These are phyloP conservation scores for Phoma sp. DNA, from an alignment of 2,329 filamentous ascomycete species.

Conservation along the genomic window DNA sequence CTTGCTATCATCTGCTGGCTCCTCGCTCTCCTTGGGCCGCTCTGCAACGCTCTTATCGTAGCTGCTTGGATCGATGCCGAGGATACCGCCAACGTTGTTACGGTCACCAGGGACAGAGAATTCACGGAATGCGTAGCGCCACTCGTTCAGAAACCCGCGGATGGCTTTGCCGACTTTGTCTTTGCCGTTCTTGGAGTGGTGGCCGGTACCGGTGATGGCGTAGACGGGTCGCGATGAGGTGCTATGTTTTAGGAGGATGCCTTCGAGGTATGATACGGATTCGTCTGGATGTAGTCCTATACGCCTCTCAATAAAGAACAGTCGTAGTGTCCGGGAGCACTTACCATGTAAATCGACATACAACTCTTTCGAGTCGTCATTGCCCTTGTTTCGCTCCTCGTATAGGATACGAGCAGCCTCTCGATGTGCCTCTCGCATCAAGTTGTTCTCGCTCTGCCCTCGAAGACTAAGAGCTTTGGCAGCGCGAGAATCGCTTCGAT, in stretches of 20 bases:
- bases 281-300: conserved; percentile 91
- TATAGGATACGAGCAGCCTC: conserved; percentile 92
- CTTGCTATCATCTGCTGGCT: conserved; percentile 30
- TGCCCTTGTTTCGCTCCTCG: conserved; percentile 85
- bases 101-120: conserved; percentile 96
- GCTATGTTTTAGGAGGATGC: conserved; percentile 82
- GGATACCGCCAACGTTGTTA: conserved; percentile 74
- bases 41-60: conserved; percentile 57
- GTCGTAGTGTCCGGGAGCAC: neutral
- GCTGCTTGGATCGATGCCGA: conserved; percentile 68
- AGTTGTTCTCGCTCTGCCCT: conserved; percentile 93
- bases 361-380: conserved; percentile 68
- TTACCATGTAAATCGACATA: conserved; percentile 89
- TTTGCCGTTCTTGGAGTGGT: conserved; percentile 98
- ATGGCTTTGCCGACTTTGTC: conserved; percentile 97
- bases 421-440: conserved; percentile 96
- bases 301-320: conserved; percentile 7
- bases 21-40: conserved; percentile 44
- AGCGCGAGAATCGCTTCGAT: conserved; percentile 93
- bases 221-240: conserved; percentile 78
- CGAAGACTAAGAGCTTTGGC: conserved; percentile 93
- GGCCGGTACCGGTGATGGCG: conserved; percentile 94
- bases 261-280: conserved; percentile 91
- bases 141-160: conserved; percentile 88
- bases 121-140: conserved; percentile 93